Conservation (phyloP, 768 basidiomycete genomes). For the Agrocybe praecox region DNA sequence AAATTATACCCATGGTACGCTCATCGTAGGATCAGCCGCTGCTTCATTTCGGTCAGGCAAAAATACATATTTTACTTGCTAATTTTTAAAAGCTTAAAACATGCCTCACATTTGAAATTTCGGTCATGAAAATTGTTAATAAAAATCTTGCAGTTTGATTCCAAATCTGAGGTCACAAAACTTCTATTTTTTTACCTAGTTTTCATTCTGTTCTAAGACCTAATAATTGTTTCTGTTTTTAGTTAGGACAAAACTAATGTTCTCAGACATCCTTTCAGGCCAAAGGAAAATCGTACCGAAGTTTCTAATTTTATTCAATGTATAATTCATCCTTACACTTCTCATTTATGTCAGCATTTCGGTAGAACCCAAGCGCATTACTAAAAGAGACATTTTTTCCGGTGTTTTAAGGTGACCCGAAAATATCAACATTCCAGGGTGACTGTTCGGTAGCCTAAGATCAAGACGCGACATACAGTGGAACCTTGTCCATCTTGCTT, state of each 20-base stretch:
- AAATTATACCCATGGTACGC: not conserved
- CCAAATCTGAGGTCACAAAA: no score
- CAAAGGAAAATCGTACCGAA: no score
- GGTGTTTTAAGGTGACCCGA: not conserved
- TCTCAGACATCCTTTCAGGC: no score
- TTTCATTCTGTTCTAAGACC: no score
- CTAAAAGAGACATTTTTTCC: not conserved
- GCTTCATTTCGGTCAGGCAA: not conserved
- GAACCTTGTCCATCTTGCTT: slow-evolving; percentile 15
- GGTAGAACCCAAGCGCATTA: not conserved
- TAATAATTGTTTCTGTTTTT: no score
- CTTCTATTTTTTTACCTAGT: no score
- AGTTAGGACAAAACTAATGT: no score
- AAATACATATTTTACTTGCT: not conserved
- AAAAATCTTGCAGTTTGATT: no score
- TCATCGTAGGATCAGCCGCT: not conserved
- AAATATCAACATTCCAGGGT: not conserved
- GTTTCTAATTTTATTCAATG: not conserved
- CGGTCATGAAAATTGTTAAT: not conserved
- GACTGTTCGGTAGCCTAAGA: no score
- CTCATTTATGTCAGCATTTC: not conserved
- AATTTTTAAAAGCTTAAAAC: not conserved
- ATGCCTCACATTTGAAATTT: not conserved
- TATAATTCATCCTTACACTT: not conserved
- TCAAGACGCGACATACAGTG: no score